Percentiles rank a stretch among this genome's conserved stretches.
Evolutionary conservation across 805 yeast species (phyloP).

Genomic region (Starmerella potacharoeniae): DNA sequence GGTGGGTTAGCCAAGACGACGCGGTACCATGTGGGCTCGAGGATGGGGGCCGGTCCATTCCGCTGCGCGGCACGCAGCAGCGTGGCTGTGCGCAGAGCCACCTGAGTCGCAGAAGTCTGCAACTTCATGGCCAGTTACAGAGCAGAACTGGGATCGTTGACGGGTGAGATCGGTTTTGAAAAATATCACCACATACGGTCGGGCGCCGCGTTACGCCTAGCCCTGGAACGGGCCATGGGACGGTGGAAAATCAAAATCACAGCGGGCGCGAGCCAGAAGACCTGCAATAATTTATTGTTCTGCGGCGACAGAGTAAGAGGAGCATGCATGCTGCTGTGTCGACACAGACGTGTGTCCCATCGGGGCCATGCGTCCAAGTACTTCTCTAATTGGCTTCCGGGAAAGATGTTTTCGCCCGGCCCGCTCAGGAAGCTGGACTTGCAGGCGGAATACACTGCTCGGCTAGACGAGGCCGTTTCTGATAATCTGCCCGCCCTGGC

Average conservation of each 20-base stretch:
- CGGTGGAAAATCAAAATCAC: neutral
- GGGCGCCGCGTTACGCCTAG: neutral
- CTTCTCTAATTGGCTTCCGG: constrained; percentile 3
- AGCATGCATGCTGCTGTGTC: constrained; percentile 1
- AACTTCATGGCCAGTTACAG: constrained; percentile 43
- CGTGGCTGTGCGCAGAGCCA: constrained; percentile 71
- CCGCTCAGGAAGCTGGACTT: neutral
- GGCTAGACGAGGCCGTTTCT: constrained; percentile 4
- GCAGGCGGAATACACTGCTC: neutral
- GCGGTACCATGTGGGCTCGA: constrained; percentile 81
- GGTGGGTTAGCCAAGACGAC: constrained; percentile 82
- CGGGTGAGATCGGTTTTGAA: neutral
- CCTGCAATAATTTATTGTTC: neutral
- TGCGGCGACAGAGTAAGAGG: neutral
- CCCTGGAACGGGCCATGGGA: neutral
- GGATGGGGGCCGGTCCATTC: constrained; percentile 30
- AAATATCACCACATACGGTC: constrained; percentile 1
- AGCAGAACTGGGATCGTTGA: neutral
- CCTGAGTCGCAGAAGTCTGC: constrained; percentile 62
- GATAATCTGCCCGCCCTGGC: constrained; percentile 5
- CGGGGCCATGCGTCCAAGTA: neutral
- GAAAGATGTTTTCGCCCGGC: neutral
- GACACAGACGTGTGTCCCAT: neutral
- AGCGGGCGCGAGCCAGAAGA: neutral
- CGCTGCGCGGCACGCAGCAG: constrained; percentile 49